Evolutionary conservation across 768 basidiomycete genomes (phyloP), one percentile per base, ranked within the genome.

Genomic region (Xerocomus spinulosus): DNA sequence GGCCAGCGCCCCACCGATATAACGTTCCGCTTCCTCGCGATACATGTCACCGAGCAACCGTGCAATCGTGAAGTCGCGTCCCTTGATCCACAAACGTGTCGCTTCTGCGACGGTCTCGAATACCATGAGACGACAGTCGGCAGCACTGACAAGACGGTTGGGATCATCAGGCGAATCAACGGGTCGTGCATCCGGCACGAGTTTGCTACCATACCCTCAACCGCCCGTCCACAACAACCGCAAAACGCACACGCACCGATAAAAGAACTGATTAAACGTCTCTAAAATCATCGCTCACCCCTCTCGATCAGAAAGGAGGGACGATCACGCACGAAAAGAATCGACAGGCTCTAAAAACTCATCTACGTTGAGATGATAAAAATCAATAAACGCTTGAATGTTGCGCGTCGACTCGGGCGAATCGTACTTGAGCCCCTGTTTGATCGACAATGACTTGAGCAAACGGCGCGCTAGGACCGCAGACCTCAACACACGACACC

Each of bases 111-210:
- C 84, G 1, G 82, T 85, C 65, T 89, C 84, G 66, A 98, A 99
- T 1, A 85, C 81, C 85, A 97, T 93, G 51, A 96, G 77, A n/a
- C 95, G 85, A 62, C 90, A 97, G 71, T 99, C 95, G 2, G 94
- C 96, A n/a, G 81, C 83, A 48, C 85, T 87, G 48, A 97, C 89
- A 12, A 95, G 73, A 8, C 85, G 81, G 40, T 73, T 78, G 0
- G 90, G 84, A 62, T 99, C 81, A 1, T 85, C 77, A 0, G 83
- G 86, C 9, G 69, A 65, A 30, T 87, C 83, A 25, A 87, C 68
- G 0, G 89, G 92, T 2, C 95, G 80, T 0, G 90, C 91, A 9
- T 73, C 77, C 0, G 84, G 75, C 62, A 91, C 96, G 24, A 98
- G 81, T 73, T 94, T 93, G 25, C 92, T 85, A 60, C 12, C 33